These are phyloP conservation scores for Berkeleyomyces basicola DNA, from an alignment of 2,329 filamentous ascomycete species.

Conservation along the genomic window DNA sequence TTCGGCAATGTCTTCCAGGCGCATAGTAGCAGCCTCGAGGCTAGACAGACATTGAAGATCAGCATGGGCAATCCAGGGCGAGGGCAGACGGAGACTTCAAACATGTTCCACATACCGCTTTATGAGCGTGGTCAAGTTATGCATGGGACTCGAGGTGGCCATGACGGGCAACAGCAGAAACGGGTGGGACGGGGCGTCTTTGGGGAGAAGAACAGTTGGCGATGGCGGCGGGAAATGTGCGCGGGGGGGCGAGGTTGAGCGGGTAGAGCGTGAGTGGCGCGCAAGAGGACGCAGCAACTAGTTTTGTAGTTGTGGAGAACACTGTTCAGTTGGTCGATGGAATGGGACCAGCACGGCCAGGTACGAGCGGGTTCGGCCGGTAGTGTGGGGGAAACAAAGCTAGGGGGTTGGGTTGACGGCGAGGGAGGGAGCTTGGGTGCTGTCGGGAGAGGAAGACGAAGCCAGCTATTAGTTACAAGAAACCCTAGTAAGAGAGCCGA, in stretches of 20 bases:
- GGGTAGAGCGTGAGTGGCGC: too few species aligned
- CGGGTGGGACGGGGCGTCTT: too few species aligned
- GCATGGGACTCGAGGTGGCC: slow-evolving; percentile 70
- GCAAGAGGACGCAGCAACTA: too few species aligned
- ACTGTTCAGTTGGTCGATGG: too few species aligned
- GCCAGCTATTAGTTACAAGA: neutral
- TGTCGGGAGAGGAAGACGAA: neutral
- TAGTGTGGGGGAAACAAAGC: neutral
- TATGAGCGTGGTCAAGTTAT: slow-evolving; percentile 92
- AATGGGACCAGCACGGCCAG: too few species aligned
- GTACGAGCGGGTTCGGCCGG: neutral
- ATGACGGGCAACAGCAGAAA: slow-evolving; percentile 27
- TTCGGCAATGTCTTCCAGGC: slow-evolving; percentile 88
- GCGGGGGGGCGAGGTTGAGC: too few species aligned
- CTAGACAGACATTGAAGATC: slow-evolving; percentile 29
- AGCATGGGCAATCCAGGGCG: neutral
- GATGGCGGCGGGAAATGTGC: too few species aligned
- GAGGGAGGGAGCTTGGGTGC: neutral
- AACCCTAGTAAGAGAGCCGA: too few species aligned
- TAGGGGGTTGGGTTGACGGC: neutral
- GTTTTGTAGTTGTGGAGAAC: too few species aligned
- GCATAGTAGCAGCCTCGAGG: slow-evolving; percentile 90
- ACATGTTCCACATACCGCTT: slow-evolving; percentile 56
- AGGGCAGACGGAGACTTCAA: neutral
- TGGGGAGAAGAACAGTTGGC: too few species aligned